phyloP scores from a whole-genome alignment of 2,329 filamentous ascomycete species.

The Aspergillus sp. region DNA sequence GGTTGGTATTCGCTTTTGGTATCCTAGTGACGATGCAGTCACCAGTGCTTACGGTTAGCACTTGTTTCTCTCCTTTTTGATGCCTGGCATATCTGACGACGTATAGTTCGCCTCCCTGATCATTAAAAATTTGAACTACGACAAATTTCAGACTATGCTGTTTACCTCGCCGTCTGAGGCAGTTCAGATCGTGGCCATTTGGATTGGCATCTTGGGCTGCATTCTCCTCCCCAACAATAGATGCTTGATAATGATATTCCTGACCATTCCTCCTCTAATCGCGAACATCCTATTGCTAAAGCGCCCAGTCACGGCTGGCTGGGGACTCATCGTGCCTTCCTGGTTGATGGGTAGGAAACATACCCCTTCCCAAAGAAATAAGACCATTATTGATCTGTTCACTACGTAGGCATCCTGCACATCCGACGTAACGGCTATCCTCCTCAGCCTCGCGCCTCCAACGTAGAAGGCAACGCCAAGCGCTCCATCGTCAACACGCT shows the following conservation, averaged over 20 bases:
- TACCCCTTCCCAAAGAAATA: neutral
- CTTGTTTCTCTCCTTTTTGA: neutral
- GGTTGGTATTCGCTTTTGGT: constrained; percentile 42
- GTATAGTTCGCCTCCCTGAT: constrained; percentile 42
- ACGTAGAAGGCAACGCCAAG: constrained; percentile 49
- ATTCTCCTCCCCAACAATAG: constrained; percentile 36
- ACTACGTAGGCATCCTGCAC: constrained; percentile 35
- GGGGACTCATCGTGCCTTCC: constrained; percentile 44
- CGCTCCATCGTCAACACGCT: constrained; percentile 41
- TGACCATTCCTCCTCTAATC: constrained; percentile 40
- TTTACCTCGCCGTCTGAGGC: constrained; percentile 45
- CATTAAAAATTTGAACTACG: constrained; percentile 43
- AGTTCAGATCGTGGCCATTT: constrained; percentile 42
- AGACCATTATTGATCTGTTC: neutral
- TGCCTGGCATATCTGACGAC: neutral
- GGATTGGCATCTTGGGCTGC: constrained; percentile 39
- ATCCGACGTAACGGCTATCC: constrained; percentile 36
- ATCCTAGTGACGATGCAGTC: constrained; percentile 43
- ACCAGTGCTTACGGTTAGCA: constrained; percentile 34
- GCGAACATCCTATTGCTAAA: constrained; percentile 41
- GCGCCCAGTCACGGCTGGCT: constrained; percentile 35
- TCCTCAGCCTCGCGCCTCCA: constrained; percentile 43
- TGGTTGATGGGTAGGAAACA: constrained; percentile 34
- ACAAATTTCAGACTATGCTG: constrained; percentile 41
- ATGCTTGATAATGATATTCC: constrained; percentile 32